Evolutionary conservation across 257 asterid species (phyloP).

Genomic region (Leptodermis oblonga): DNA sequence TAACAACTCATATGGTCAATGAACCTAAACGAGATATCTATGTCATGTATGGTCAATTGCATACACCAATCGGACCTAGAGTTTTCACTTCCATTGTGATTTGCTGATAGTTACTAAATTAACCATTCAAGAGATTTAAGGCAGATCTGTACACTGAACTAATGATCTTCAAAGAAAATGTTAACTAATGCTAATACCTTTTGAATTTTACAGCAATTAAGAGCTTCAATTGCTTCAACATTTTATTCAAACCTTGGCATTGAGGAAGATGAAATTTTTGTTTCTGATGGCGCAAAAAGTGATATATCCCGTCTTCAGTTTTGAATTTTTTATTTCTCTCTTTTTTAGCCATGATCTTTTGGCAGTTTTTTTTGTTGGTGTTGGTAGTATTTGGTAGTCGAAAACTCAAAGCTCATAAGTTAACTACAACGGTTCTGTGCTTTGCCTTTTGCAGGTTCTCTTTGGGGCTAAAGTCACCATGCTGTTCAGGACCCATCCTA

Average conservation of each 20-base stretch:
- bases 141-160: background rate
- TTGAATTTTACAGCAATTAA: conserved; percentile 47
- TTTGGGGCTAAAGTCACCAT: conserved; percentile 85
- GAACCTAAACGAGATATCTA: background rate
- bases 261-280: conserved; percentile 84
- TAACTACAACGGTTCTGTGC: conserved; percentile 2
- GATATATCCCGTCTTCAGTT: conserved; percentile 98
- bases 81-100: background rate
- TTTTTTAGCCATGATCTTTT: too few relatives aligned
- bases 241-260: conserved; percentile 75
- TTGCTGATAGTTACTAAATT: background rate
- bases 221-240: conserved; percentile 83
- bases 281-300: conserved; percentile 97
- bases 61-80: background rate
- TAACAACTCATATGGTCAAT: background rate
- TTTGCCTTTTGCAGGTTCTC: conserved; percentile 57
- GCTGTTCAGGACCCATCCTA: conserved; percentile 99
- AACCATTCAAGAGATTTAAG: background rate
- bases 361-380: too few relatives aligned
- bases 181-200: background rate
- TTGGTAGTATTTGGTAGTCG: background rate
- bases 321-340: conserved; percentile 11
- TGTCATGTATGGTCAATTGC: background rate
- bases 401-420: background rate
- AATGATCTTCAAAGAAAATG: background rate